Conservation (phyloP, 345 rosid species). For the Iberis pinnata region DNA sequence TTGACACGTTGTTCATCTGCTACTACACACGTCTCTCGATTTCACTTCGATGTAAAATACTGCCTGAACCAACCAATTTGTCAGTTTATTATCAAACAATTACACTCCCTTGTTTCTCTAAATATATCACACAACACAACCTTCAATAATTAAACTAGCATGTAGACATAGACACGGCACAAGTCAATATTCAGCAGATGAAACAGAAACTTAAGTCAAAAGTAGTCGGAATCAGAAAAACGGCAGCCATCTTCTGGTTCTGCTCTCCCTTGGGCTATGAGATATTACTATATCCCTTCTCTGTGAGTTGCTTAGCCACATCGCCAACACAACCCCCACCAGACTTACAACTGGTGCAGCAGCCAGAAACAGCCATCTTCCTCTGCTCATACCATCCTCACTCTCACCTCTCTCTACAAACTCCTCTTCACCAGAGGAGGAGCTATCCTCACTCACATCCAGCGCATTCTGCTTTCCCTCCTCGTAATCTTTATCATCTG, state of each 20-base stretch:
- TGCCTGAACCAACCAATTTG: constrained; percentile 15
- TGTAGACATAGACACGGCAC: neutral
- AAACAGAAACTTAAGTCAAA: too few species aligned
- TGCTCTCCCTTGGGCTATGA: constrained; percentile 40
- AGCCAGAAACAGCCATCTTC: constrained; percentile 70
- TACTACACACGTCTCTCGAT: constrained; percentile 2
- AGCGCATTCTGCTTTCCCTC: constrained; percentile 43
- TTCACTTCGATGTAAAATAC: constrained; percentile 2
- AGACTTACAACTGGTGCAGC: constrained; percentile 84
- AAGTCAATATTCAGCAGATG: neutral
- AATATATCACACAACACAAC: constrained; percentile 11
- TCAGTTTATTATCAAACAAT: constrained; percentile 9
- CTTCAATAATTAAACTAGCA: constrained; percentile 5
- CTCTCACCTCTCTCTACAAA: constrained; percentile 24
- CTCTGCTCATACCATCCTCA: constrained; percentile 31
- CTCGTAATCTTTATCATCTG: constrained; percentile 78
- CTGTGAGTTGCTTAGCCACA: constrained; percentile 60
- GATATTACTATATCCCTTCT: constrained; percentile 33
- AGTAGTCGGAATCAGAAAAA: constrained; percentile 31
- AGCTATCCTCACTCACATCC: constrained; percentile 38
- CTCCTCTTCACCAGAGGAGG: constrained; percentile 34
- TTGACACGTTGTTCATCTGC: constrained; percentile 13
- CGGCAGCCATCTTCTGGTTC: constrained; percentile 80
- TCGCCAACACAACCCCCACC: constrained; percentile 58
- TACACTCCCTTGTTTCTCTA: neutral